Conservation (phyloP, 192 early-diverging fungal species). For the Funneliformis mosseae region DNA sequence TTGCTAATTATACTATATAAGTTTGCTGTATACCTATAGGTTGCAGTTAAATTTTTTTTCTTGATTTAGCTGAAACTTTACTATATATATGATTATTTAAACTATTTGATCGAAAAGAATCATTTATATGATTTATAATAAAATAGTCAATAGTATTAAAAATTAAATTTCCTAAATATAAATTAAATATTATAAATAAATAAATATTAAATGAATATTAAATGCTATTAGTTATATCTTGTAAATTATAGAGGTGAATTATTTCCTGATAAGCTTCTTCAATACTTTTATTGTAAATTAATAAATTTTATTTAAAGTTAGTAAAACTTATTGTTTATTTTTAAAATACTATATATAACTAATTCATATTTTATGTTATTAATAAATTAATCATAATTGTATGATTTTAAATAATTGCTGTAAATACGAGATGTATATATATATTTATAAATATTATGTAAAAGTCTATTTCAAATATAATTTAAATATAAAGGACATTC, state of each 20-base stretch:
- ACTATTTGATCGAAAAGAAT: background rate
- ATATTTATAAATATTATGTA: slow-evolving; percentile 3
- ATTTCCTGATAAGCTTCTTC: background rate
- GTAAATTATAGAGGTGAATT: background rate
- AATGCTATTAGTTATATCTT: too few relatives aligned
- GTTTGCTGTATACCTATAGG: too few relatives aligned
- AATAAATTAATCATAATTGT: background rate
- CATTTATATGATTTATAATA: background rate
- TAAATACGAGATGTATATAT: background rate
- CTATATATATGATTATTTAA: background rate
- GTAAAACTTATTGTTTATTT: background rate
- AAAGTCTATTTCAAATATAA: background rate
- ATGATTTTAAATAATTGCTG: background rate
- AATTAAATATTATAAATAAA: background rate
- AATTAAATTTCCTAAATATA: background rate
- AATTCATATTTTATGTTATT: background rate
- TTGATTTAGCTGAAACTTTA: background rate
- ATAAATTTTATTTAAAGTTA: background rate
- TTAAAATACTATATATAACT: slow-evolving; percentile 1
- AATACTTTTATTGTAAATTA: background rate
- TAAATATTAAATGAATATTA: background rate
- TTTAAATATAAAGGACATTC: background rate
- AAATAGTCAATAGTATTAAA: background rate
- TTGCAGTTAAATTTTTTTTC: too few relatives aligned
- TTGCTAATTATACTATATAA: too few relatives aligned